Conservation (phyloP, 2,329 filamentous ascomycete genomes). For the Lachnellula suecica region DNA sequence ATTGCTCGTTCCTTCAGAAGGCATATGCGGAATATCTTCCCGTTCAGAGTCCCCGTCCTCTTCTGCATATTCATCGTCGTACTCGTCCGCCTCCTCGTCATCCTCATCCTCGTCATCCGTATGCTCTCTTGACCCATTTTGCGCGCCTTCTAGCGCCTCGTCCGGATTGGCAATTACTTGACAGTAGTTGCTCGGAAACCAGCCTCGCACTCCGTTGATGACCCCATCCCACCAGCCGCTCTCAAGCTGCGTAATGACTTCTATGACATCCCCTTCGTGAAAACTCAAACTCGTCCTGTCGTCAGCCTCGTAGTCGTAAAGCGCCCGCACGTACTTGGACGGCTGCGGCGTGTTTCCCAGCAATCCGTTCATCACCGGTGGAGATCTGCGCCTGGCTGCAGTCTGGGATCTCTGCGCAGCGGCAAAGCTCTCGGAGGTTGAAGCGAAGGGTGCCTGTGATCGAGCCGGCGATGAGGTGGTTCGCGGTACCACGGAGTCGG, state of each 20-base stretch:
- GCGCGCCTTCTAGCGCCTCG: slow-evolving; percentile 64
- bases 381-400: slow-evolving; percentile 26
- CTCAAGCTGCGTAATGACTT: slow-evolving; percentile 96
- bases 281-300: slow-evolving; percentile 97
- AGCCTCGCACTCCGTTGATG: slow-evolving; percentile 93
- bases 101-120: slow-evolving; percentile 63
- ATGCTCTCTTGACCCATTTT: slow-evolving; percentile 50
- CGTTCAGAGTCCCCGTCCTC: slow-evolving; percentile 65
- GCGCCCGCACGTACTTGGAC: slow-evolving; percentile 87
- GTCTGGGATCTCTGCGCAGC: slow-evolving; percentile 15
- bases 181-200: slow-evolving; percentile 99
- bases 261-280: slow-evolving; percentile 93
- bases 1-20: slow-evolving; percentile 65
- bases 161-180: slow-evolving; percentile 77
- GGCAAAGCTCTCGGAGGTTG: slow-evolving; percentile 13
- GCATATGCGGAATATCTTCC: slow-evolving; percentile 56
- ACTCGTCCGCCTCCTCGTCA: slow-evolving; percentile 65
- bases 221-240: slow-evolving; percentile 99
- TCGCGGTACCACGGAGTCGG: slow-evolving; percentile 13
- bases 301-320: slow-evolving; percentile 98
- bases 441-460: slow-evolving; percentile 14
- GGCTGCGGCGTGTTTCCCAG: slow-evolving; percentile 59
- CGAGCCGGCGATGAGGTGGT: slow-evolving; percentile 15
- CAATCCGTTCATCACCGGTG: slow-evolving; percentile 57
- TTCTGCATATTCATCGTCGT: slow-evolving; percentile 57